Percentiles rank a stretch among this genome's conserved stretches.
Conservation (phyloP, 768 basidiomycete species). For the Rhodotorula taiwanensis region DNA sequence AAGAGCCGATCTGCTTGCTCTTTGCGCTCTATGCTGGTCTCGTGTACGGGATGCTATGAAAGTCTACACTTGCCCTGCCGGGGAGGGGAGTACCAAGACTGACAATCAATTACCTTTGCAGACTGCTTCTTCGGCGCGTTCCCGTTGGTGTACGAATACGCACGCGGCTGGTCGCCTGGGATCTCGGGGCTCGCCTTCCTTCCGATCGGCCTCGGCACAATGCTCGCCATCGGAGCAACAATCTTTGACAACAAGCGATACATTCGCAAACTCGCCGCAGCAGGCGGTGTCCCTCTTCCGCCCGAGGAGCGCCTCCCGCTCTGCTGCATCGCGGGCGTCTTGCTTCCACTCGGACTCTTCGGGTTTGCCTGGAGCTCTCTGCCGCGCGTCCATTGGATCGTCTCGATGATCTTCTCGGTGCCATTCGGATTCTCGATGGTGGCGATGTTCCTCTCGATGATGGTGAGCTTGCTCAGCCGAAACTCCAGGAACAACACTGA, state of each 20-base stretch:
- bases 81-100: no score
- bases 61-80: no score
- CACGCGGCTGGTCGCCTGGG: conserved; percentile 47
- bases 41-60: conserved; percentile 13
- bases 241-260: conserved; percentile 46
- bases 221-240: conserved; percentile 28
- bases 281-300: conserved; percentile 42
- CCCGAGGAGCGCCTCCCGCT: conserved; percentile 48
- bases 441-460: conserved; percentile 50
- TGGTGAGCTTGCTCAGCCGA: no score
- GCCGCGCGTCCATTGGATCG: conserved; percentile 55
- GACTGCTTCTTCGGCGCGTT: conserved; percentile 43
- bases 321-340: conserved; percentile 44
- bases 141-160: conserved; percentile 47
- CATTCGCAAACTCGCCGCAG: conserved; percentile 40
- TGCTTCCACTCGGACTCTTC: conserved; percentile 43
- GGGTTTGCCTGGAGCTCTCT: conserved; percentile 35
- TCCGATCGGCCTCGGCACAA: conserved; percentile 41
- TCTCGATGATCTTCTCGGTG: conserved; percentile 58
- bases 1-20: conserved; percentile 36
- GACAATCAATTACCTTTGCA: no score
- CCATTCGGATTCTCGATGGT: conserved; percentile 63
- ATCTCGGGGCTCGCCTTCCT: conserved; percentile 45
- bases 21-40: conserved; percentile 35
- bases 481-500: no score